A percentile compares a stretch with the other conserved stretches of the same genome.
Evolutionary conservation across 2,329 filamentous ascomycete genomes (phyloP).

Genomic region (Macroventuria anomochaeta): DNA sequence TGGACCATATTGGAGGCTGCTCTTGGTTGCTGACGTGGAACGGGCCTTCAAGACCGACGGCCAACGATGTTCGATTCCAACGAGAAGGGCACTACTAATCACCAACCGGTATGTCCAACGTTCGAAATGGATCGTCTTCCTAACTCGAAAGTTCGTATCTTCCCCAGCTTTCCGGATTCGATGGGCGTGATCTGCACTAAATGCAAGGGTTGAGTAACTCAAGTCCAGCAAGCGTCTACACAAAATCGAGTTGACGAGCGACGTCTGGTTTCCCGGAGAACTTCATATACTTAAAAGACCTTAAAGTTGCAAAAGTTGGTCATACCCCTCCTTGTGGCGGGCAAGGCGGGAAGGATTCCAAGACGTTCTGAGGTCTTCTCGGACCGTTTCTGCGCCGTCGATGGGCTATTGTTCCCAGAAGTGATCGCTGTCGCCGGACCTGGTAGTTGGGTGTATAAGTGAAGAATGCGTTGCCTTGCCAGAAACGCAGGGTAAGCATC

Average conservation of each 20-base stretch:
- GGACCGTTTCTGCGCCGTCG: slow-evolving; percentile 13
- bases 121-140: neutral
- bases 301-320: slow-evolving; percentile 14
- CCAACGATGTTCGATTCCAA: neutral
- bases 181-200: slow-evolving; percentile 5
- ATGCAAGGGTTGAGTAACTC: slow-evolving; percentile 1
- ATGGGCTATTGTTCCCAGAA: neutral
- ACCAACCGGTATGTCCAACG: neutral
- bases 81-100: neutral
- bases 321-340: slow-evolving; percentile 19
- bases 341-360: slow-evolving; percentile 17
- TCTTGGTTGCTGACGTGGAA: neutral
- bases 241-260: neutral
- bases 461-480: slow-evolving; percentile 10
- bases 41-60: neutral
- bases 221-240: neutral
- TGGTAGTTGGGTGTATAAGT: neutral
- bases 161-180: neutral
- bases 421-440: neutral
- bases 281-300: neutral
- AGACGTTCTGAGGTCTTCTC: slow-evolving; percentile 17
- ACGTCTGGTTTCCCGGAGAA: neutral
- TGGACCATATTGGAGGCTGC: slow-evolving; percentile 11
- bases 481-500: slow-evolving; percentile 7
- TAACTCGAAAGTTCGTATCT: neutral